Conservation (phyloP, 2,329 filamentous ascomycete species). For the Cordyceps fumosorosea region DNA sequence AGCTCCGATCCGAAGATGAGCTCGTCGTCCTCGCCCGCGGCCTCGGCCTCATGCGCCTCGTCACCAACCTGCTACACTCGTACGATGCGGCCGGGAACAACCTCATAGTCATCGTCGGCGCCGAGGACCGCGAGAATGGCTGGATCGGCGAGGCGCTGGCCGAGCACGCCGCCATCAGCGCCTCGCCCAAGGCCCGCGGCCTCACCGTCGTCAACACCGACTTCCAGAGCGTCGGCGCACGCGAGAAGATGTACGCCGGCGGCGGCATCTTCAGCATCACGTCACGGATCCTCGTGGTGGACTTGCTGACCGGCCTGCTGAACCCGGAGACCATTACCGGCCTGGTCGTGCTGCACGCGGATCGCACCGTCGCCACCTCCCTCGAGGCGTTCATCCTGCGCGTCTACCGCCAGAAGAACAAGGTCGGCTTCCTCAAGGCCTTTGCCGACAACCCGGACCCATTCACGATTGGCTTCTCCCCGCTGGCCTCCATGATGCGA, state of each 20-base stretch:
- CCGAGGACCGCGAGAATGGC: conserved; percentile 86
- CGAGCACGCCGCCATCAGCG: conserved; percentile 89
- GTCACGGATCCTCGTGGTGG: conserved; percentile 88
- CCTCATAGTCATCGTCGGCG: conserved; percentile 79
- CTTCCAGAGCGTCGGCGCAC: conserved; percentile 73
- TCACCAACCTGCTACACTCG: conserved; percentile 93
- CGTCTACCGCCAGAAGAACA: conserved; percentile 92
- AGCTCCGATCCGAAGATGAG: conserved; percentile 85
- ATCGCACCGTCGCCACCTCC: conserved; percentile 78
- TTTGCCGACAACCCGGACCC: conserved; percentile 92
- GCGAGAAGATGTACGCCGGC: conserved; percentile 84
- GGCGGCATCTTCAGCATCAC: conserved; percentile 96
- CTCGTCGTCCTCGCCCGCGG: conserved; percentile 87
- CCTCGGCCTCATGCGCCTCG: conserved; percentile 81
- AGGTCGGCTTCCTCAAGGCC: conserved; percentile 86
- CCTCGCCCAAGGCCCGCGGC: conserved; percentile 72
- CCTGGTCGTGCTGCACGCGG: conserved; percentile 79
- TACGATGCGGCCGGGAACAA: conserved; percentile 96
- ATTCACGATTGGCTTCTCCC: conserved; percentile 81
- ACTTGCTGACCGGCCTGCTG: conserved; percentile 78
- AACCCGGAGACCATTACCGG: conserved; percentile 82
- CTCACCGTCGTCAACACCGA: conserved; percentile 93
- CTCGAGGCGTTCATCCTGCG: conserved; percentile 91
- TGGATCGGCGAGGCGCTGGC: conserved; percentile 96
- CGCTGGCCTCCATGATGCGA: conserved; percentile 82